Evolutionary conservation across 2,329 filamentous ascomycete genomes (phyloP).

Genomic region (Aspergillus ruber): DNA sequence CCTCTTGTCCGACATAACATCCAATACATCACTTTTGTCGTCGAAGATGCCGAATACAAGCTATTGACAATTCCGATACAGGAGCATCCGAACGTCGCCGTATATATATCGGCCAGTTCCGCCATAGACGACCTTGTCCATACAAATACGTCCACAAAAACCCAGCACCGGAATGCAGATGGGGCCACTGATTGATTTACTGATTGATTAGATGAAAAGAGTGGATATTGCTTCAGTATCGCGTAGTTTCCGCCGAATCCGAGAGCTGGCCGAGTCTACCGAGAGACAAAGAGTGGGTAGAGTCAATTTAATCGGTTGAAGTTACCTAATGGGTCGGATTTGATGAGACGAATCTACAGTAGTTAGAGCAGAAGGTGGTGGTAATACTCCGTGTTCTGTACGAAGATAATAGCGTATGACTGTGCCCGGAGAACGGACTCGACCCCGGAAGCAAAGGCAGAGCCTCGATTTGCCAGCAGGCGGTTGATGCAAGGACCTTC

Average conservation of each 20-base stretch:
- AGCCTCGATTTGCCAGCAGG: no score
- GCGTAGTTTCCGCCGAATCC: neutral
- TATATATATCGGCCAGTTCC: neutral
- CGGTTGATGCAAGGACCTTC: no score
- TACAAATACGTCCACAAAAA: neutral
- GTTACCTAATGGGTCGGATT: neutral
- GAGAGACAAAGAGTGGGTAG: neutral
- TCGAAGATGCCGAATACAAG: no score
- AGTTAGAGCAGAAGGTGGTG: no score
- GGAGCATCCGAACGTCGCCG: neutral
- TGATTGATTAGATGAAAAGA: constrained; percentile 21
- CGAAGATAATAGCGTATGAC: no score
- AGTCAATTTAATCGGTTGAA: neutral
- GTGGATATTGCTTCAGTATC: constrained; percentile 11
- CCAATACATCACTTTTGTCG: no score
- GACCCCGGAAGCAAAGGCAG: no score
- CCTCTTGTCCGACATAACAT: no score
- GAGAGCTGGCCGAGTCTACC: no score
- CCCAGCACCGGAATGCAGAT: neutral
- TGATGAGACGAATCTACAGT: no score
- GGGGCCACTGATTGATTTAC: constrained; percentile 6
- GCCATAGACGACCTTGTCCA: neutral
- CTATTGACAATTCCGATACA: neutral
- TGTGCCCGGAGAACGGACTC: no score
- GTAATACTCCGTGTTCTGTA: no score